Evolutionary conservation across 2,329 filamentous ascomycete genomes (phyloP).

Genomic region (Talaromyces sp.): DNA sequence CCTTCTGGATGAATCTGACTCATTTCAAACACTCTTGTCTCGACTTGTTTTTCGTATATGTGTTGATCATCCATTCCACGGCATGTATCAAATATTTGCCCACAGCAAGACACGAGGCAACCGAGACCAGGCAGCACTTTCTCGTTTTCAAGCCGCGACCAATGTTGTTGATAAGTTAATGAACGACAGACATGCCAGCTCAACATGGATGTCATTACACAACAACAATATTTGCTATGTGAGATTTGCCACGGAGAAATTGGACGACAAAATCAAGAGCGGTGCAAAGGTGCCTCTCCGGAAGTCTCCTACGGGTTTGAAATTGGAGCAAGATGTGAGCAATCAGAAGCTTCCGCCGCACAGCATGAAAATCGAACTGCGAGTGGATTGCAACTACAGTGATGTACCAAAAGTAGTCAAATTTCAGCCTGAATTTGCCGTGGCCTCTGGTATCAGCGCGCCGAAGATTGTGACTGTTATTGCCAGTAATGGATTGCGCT

Average conservation of each 20-base stretch:
- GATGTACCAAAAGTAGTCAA: constrained; percentile 68
- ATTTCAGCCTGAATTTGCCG: constrained; percentile 72
- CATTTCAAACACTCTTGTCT: constrained; percentile 74
- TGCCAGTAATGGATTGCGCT: constrained; percentile 71
- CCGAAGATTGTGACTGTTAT: constrained; percentile 88
- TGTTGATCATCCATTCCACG: constrained; percentile 89
- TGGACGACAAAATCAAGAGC: constrained; percentile 62
- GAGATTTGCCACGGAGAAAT: constrained; percentile 43
- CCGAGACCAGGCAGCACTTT: constrained; percentile 70
- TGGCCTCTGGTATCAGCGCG: constrained; percentile 85
- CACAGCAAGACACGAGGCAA: constrained; percentile 64
- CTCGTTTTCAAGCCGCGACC: constrained; percentile 70
- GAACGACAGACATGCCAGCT: constrained; percentile 48
- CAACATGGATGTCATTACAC: constrained; percentile 69
- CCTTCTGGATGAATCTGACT: constrained; percentile 64
- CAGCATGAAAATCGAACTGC: constrained; percentile 79
- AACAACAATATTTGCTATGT: constrained; percentile 67
- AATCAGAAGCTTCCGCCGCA: constrained; percentile 76
- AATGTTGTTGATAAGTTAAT: constrained; percentile 62
- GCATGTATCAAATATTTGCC: constrained; percentile 95
- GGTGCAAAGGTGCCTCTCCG: constrained; percentile 62
- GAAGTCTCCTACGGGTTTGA: constrained; percentile 60
- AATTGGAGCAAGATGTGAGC: constrained; percentile 60
- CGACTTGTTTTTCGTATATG: constrained; percentile 79
- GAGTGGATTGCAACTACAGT: constrained; percentile 70